Conservation (phyloP, 306 rosid species). For the Styphnolobium japonicum region DNA sequence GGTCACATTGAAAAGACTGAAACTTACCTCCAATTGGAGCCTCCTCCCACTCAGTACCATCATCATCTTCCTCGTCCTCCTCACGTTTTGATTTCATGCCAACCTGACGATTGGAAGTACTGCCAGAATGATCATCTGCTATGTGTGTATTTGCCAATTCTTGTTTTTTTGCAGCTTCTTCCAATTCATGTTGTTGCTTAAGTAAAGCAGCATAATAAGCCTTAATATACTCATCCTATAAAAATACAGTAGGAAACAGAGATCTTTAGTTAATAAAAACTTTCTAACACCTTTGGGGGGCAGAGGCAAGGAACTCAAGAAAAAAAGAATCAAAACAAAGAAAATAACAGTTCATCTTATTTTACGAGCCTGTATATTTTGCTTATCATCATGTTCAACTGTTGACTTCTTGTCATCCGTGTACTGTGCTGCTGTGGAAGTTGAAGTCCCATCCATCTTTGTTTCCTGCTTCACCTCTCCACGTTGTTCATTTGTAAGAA, state of each 20-base stretch:
- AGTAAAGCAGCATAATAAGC: conserved; percentile 86
- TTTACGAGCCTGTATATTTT: conserved; percentile 55
- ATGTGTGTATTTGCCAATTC: conserved; percentile 24
- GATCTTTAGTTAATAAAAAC: neutral
- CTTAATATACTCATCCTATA: conserved; percentile 81
- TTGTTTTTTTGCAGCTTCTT: conserved; percentile 55
- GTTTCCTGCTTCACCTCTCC: conserved; percentile 77
- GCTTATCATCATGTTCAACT: conserved; percentile 45
- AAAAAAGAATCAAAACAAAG: neutral
- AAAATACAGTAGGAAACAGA: conserved; percentile 18
- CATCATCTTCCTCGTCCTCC: conserved; percentile 54
- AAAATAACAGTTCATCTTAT: conserved; percentile 19
- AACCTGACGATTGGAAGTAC: conserved; percentile 53
- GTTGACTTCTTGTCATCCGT: conserved; percentile 70
- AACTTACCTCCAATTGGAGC: conserved; percentile 63
- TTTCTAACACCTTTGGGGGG: neutral
- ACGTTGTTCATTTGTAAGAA: conserved; percentile 87
- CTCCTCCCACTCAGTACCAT: conserved; percentile 79
- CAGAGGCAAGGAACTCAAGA: conserved; percentile 5
- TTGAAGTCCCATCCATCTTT: conserved; percentile 62
- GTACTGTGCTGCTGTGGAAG: conserved; percentile 39
- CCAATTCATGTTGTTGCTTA: conserved; percentile 66
- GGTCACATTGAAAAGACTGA: conserved; percentile 3
- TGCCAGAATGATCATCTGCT: conserved; percentile 38
- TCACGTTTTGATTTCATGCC: conserved; percentile 76